A percentile compares a stretch with the other conserved stretches of the same genome.
Evolutionary conservation across 2,329 filamentous ascomycete species (phyloP).

Genomic region (Xylariomycetidae sp.): DNA sequence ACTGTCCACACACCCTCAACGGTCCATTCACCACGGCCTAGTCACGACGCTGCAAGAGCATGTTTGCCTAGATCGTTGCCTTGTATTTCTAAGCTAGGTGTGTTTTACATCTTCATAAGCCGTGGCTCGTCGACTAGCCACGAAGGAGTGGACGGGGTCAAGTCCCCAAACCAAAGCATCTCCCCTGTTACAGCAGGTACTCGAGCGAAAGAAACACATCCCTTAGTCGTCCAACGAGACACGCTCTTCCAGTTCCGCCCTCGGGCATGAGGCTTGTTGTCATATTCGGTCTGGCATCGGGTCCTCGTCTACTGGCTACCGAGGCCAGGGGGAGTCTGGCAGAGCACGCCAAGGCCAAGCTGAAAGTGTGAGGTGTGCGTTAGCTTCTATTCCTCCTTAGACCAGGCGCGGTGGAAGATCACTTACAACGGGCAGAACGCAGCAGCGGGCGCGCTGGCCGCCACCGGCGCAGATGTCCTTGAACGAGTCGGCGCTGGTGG

Average conservation of each 20-base stretch:
- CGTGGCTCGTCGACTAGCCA: no score
- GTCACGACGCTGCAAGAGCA: not conserved
- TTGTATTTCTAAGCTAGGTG: not conserved
- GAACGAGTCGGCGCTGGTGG: constrained; percentile 37
- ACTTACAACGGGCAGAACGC: constrained; percentile 38
- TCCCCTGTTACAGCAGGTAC: no score
- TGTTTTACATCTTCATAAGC: no score
- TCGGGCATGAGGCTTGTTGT: not conserved
- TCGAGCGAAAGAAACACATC: no score
- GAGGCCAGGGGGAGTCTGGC: constrained; percentile 26
- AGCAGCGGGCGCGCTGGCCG: constrained; percentile 47
- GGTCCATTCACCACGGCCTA: not conserved
- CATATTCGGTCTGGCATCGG: not conserved
- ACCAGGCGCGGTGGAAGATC: not conserved
- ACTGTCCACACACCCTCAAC: no score
- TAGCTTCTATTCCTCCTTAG: not conserved
- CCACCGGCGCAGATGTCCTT: constrained; percentile 33
- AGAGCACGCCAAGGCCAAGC: constrained; percentile 28
- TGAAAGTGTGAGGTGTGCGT: constrained; percentile 6
- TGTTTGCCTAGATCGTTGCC: not conserved
- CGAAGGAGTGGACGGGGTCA: no score
- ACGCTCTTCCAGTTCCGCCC: not conserved
- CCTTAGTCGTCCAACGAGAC: no score
- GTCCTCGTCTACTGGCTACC: constrained; percentile 8
- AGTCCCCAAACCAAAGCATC: no score